Evolutionary conservation across 2,329 filamentous ascomycete genomes (phyloP), one percentile per base, ranked within the genome.

Genomic region (Ceratocystis alfenasii): DNA sequence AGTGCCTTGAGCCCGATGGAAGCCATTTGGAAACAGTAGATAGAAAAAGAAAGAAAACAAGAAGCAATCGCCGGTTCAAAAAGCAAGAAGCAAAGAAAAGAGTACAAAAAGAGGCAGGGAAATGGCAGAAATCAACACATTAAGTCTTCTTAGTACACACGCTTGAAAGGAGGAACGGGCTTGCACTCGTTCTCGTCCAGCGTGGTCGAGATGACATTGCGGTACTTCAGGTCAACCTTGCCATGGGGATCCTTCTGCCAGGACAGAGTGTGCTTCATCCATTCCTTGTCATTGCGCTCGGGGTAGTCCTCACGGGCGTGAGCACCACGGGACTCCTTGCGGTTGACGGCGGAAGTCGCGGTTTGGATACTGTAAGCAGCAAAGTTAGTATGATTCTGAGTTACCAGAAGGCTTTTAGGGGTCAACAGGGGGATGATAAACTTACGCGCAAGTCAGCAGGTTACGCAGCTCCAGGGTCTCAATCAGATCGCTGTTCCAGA

Each of bases 221-320:
- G 85, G 84, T 97, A 97, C 69, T 84, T 81, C 69, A 97, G 81
- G 69, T 97, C 88, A 66, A 94, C 85, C 79, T 90, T 85, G 74
- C 88, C 88, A 73, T 97, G 93, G 44, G 92, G 89, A 74, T 87
- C 76, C 87, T 90, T 95, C 83, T 99, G 94, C 88, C 88, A 99
- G 70, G 87, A 90, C 69, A 99, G 84, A 59, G 90, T 95, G 84
- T 99, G 94, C 87, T 97, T 97, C 93, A 96, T 96, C 93, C 93
- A 97, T 77, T 95, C 88, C 77, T 87, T 82, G 75, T 99, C 94
- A 74, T 97, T 90, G 80, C 94, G 88, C 20, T 97, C 92, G 67
- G 93, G 93, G 83, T 77, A 97, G 76, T 99, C 94, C 81, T 99
- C 94, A 71, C 94, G 89, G 70, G 94, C 94, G 78, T 99, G 94